A percentile compares a stretch with the other conserved stretches of the same genome.
phyloP scores from a whole-genome alignment of 2,329 filamentous ascomycete genomes.

The Sporothrix curviconia region DNA sequence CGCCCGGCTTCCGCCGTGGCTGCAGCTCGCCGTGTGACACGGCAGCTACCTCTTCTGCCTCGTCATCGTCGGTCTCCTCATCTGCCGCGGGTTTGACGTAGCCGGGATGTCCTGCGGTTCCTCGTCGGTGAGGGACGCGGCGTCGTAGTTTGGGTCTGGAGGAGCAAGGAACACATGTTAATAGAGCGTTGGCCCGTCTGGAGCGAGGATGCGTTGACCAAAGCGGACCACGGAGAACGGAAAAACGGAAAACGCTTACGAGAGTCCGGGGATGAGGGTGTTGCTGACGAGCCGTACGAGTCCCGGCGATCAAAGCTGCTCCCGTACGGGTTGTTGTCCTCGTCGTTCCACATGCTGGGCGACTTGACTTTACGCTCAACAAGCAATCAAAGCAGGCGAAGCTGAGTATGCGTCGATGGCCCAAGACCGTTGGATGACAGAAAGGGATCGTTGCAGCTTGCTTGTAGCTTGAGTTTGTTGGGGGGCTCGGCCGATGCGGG shows the following conservation, averaged over 20 bases:
- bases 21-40: conserved; percentile 35
- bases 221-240: no score
- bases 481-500: neutral
- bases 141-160: conserved; percentile 53
- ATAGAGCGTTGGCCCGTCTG: no score
- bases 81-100: conserved; percentile 28
- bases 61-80: conserved; percentile 42
- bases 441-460: no score
- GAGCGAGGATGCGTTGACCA: no score
- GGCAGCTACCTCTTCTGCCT: conserved; percentile 22
- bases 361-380: no score
- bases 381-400: no score
- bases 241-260: conserved; percentile 38
- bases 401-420: no score
- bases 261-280: conserved; percentile 53
- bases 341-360: conserved; percentile 89
- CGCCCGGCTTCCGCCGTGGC: conserved; percentile 67
- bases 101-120: conserved; percentile 43
- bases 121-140: conserved; percentile 61
- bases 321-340: conserved; percentile 96
- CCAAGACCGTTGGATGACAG: no score
- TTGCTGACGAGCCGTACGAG: conserved; percentile 63
- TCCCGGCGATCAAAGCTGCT: conserved; percentile 83
- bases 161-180: neutral
- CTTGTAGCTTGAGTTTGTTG: no score